These are phyloP conservation scores for Kwoniella europaea DNA, from an alignment of 768 basidiomycete genomes.

Conservation along the genomic window DNA sequence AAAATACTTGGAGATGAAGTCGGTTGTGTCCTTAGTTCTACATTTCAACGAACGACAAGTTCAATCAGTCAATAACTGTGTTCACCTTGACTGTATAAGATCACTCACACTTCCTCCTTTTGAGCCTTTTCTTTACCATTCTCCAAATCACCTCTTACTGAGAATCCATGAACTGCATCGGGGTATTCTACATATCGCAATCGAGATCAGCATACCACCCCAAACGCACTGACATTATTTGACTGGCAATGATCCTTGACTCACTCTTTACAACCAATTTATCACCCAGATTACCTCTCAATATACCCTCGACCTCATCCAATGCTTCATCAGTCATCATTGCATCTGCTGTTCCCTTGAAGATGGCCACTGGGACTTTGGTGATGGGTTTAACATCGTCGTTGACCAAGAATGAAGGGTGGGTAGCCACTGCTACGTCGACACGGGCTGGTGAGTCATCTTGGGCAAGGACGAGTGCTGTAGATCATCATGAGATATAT, in stretches of 20 bases:
- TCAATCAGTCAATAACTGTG: neutral
- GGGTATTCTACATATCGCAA: slow-evolving; percentile 12
- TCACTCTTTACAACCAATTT: slow-evolving; percentile 44
- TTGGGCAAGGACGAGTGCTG: slow-evolving; percentile 39
- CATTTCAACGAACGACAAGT: neutral
- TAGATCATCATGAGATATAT: neutral
- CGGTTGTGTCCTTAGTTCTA: slow-evolving; percentile 20
- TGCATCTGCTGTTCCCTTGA: slow-evolving; percentile 52
- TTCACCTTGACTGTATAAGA: neutral
- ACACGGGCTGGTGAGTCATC: slow-evolving; percentile 37
- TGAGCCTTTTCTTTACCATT: slow-evolving; percentile 45
- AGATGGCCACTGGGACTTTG: slow-evolving; percentile 45
- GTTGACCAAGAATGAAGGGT: slow-evolving; percentile 55
- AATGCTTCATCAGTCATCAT: slow-evolving; percentile 42
- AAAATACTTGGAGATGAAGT: slow-evolving; percentile 26
- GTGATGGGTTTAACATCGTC: slow-evolving; percentile 52
- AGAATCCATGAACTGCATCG: slow-evolving; percentile 54
- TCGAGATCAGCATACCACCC: neutral
- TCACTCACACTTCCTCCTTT: slow-evolving; percentile 49
- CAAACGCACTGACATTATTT: neutral
- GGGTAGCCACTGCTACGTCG: slow-evolving; percentile 59
- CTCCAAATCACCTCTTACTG: slow-evolving; percentile 54
- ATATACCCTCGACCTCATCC: slow-evolving; percentile 41
- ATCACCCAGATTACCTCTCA: slow-evolving; percentile 39
- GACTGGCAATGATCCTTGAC: slow-evolving; percentile 3